Evolutionary conservation across 2,329 filamentous ascomycete genomes (phyloP), one percentile per base, ranked within the genome.

Genomic region (Pseudocercospora fuligena): DNA sequence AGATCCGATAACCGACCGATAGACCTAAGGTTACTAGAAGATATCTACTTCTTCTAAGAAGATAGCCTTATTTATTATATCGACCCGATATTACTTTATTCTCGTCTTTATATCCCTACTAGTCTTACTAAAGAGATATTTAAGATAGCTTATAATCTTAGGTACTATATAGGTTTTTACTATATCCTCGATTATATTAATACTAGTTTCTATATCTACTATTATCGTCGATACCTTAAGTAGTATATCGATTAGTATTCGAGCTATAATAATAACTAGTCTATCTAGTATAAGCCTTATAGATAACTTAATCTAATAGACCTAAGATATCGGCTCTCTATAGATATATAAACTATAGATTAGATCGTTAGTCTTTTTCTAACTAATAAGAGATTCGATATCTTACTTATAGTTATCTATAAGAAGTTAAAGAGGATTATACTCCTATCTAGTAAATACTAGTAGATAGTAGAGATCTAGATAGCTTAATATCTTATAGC

Each of bases 401-500:
- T n/a, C n/a, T n/a, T n/a, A n/a, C n/a, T n/a, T n/a, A n/a, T n/a
- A 2, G 23, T 61, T 61, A 61, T 46, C 16, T 61, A 61, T 31
- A 31, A 31, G 29, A 31, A 31, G 29, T 31, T 8, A 8, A 31
- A 31, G 7, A 5, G 29, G 7, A 46, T 61, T 7, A 40, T 61
- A 3, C 46, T 61, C 6, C 49, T 61, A 7, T 16, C 6, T 11
- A 23, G 60, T 11, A 63, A 57, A 14, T 43, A 3, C n/a, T 57
- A 33, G 9, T 63, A 27, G 49, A 57, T 33, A 21, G 31, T n/a
- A 0, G 4, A 23, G 21, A n/a, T 40, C 3, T 63, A 63, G 53
- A 27, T 27, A 14, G 9, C n/a, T 5, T 12, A 23, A 47, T 63
- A 56, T 16, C 25, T 63, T 25, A 63, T 8, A 5, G 31, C 27